Evolutionary conservation across 2,329 filamentous ascomycete species (phyloP), one percentile per base, ranked within the genome.

Genomic region (Sclerotiophoma versabilis): DNA sequence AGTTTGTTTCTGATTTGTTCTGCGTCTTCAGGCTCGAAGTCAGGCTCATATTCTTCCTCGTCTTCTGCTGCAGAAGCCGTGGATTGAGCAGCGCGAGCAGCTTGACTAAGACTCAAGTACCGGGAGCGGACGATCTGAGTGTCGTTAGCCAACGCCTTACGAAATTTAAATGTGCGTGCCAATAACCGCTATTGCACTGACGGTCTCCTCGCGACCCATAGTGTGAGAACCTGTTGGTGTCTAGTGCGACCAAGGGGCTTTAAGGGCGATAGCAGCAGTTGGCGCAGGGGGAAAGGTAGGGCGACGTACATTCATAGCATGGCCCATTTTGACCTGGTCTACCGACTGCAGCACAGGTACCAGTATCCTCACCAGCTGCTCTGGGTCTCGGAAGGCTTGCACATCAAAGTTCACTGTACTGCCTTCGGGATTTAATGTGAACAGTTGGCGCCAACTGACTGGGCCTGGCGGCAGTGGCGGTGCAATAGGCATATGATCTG

Each of bases 11-110:
- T 76, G 26, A 91, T 87, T 68, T 93, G 90, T 66, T 92, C 89
- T 1, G 85, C 85, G 61, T 91, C 87, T 72, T 96, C 91, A 8
- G 89, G 84, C 54, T 88, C 86, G 63, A 92, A 92, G 68, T 96
- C 90, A 0, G 93, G 93, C 67, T 97, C 93, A 69, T 97, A 97
- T 65, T 96, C 91, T 61, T 96, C 92, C 17, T 96, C 93, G 3
- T 90, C 87, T 22, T 84, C 85, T 2, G 73, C 75, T 14, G 68
- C 51, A 27, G 57, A 61, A 19, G 63, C 58, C 42, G 71, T 64
- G 61, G 73, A 61, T 60, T 64, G 49, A 57, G 74, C 62, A 36
- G 44, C 50, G 45, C 56, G 60, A 17, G 70, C 63, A 15, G 65
- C 56, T 51, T 73, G 69, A 46, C 68, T 70, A 5, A 80, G 62